A percentile compares a stretch with the other conserved stretches of the same genome.
Evolutionary conservation across 2,329 filamentous ascomycete species (phyloP).

Genomic region (Aspergillus piperis): DNA sequence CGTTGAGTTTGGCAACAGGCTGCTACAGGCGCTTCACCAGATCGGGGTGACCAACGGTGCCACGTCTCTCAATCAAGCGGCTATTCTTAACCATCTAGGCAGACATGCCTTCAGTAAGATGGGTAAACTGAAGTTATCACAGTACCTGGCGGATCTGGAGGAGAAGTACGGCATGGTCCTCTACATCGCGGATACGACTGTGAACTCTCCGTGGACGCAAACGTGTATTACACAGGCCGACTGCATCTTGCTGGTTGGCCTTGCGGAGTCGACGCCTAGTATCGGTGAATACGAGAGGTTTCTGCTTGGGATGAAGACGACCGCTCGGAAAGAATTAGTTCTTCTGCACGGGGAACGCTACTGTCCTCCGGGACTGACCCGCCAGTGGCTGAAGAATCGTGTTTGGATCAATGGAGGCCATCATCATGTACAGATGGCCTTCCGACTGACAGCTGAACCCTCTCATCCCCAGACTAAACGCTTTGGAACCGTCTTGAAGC

Average conservation of each 20-base stretch:
- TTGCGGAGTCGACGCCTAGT: conserved; percentile 84
- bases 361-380: conserved; percentile 78
- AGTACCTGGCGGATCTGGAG: conserved; percentile 94
- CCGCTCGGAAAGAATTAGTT: conserved; percentile 88
- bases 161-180: conserved; percentile 95
- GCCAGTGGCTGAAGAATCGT: conserved; percentile 86
- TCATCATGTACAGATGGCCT: conserved; percentile 95
- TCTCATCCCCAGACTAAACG: conserved; percentile 73
- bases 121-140: conserved; percentile 92
- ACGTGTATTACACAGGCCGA: conserved; percentile 97
- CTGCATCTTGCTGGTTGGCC: conserved; percentile 87
- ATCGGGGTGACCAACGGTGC: conserved; percentile 88
- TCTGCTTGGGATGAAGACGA: conserved; percentile 94
- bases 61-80: conserved; percentile 87
- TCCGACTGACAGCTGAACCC: conserved; percentile 73
- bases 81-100: conserved; percentile 90
- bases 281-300: conserved; percentile 98
- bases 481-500: conserved; percentile 82
- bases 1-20: conserved; percentile 85
- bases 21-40: conserved; percentile 85
- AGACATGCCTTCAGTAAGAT: conserved; percentile 96
- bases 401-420: conserved; percentile 98
- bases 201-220: conserved; percentile 97
- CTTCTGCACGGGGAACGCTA: conserved; percentile 87
- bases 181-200: conserved; percentile 94